Percentiles rank a stretch among this genome's conserved stretches.
These are phyloP conservation scores for Pseudocercospora vitis DNA, from an alignment of 2,329 filamentous ascomycete species.

Conservation along the genomic window DNA sequence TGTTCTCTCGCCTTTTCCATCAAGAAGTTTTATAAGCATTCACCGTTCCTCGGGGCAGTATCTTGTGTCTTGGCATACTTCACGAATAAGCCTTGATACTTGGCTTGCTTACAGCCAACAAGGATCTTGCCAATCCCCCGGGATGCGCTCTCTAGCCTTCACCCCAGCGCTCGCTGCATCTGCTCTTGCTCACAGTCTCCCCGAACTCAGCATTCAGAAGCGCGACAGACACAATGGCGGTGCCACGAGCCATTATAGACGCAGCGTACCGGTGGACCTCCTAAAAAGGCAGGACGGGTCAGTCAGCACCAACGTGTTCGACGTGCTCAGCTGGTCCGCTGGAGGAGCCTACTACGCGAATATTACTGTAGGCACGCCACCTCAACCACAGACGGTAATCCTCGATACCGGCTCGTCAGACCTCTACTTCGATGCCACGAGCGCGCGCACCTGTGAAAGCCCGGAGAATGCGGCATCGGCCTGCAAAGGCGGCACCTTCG, in stretches of 20 bases:
- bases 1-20: neutral
- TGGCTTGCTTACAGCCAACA: neutral
- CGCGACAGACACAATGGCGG: slow-evolving; percentile 29
- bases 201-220: slow-evolving; percentile 31
- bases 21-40: neutral
- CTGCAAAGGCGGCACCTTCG: slow-evolving; percentile 36
- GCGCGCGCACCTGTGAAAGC: slow-evolving; percentile 31
- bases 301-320: slow-evolving; percentile 34
- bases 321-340: slow-evolving; percentile 34
- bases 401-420: slow-evolving; percentile 40
- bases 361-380: slow-evolving; percentile 37
- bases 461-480: slow-evolving; percentile 21
- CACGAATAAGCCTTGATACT: neutral
- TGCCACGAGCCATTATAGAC: slow-evolving; percentile 18
- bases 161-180: slow-evolving; percentile 23
- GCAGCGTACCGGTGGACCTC: slow-evolving; percentile 14
- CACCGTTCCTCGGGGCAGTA: neutral
- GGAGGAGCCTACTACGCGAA: slow-evolving; percentile 40
- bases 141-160: slow-evolving; percentile 19
- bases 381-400: slow-evolving; percentile 36
- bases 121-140: neutral
- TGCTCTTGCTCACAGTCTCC: slow-evolving; percentile 25
- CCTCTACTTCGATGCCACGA: slow-evolving; percentile 35
- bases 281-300: slow-evolving; percentile 21
- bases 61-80: neutral